Percentiles rank a stretch among this genome's conserved stretches.
These are phyloP conservation scores for Naganishia liquefaciens DNA, from an alignment of 1,284 basidiomycete genomes.

Conservation along the genomic window DNA sequence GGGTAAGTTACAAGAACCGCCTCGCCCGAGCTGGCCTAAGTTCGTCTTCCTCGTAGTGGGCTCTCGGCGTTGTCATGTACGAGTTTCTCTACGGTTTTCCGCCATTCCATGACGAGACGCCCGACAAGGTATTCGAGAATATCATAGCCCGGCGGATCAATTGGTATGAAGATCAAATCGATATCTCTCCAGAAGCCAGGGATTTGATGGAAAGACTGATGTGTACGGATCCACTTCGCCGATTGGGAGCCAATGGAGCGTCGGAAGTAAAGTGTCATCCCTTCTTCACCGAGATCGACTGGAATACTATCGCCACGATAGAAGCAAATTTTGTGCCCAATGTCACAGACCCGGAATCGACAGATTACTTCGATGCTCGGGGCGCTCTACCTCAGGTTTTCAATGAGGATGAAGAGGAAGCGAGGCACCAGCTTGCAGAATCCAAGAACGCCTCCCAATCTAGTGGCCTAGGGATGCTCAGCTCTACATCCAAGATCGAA, in stretches of 20 bases:
- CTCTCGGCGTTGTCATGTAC: slow-evolving; percentile 95
- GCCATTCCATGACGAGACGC: slow-evolving; percentile 95
- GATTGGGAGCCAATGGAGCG: slow-evolving; percentile 84
- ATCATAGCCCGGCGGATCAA: slow-evolving; percentile 94
- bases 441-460: not conserved
- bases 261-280: slow-evolving; percentile 91
- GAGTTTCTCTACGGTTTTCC: slow-evolving; percentile 97
- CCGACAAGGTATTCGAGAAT: slow-evolving; percentile 97
- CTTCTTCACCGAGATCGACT: slow-evolving; percentile 87
- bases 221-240: slow-evolving; percentile 74
- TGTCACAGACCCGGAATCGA: slow-evolving; percentile 92
- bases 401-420: slow-evolving; percentile 63
- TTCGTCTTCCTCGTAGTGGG: slow-evolving; percentile 64
- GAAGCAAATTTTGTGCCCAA: slow-evolving; percentile 96
- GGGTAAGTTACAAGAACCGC: slow-evolving; percentile 62
- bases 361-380: slow-evolving; percentile 97
- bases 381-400: slow-evolving; percentile 81
- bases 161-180: slow-evolving; percentile 88
- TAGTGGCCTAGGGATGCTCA: slow-evolving; percentile 2
- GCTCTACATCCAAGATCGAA: slow-evolving; percentile 13
- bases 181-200: slow-evolving; percentile 80
- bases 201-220: slow-evolving; percentile 90
- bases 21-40: not conserved
- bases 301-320: slow-evolving; percentile 82
- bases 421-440: not conserved